These are phyloP conservation scores for Sanchytrium tribonematis DNA, from an alignment of 371 early-diverging fungal species.

Conservation along the genomic window DNA sequence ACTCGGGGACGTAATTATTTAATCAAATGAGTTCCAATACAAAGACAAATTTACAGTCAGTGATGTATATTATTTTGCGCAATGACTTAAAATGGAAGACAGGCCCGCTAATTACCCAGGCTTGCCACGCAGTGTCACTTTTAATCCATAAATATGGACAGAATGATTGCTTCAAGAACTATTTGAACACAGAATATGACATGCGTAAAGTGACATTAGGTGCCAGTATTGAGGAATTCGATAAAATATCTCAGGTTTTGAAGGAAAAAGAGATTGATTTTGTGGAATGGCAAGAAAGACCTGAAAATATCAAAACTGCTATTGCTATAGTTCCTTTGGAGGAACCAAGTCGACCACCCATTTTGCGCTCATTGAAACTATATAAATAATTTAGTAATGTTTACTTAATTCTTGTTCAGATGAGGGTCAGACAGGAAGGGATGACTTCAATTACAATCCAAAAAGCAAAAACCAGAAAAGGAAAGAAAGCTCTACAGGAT, in stretches of 20 bases:
- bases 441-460: too few relatives aligned
- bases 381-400: neutral
- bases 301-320: neutral
- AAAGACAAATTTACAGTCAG: too few relatives aligned
- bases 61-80: neutral
- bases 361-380: neutral
- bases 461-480: constrained; percentile 1
- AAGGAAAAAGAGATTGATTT: neutral
- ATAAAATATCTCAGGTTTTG: neutral
- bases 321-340: neutral
- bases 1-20: too few relatives aligned
- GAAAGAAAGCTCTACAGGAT: constrained; percentile 35
- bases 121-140: neutral
- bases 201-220: neutral
- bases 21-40: too few relatives aligned
- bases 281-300: neutral
- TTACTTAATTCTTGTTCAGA: neutral
- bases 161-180: neutral
- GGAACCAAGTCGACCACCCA: neutral
- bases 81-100: neutral
- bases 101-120: neutral
- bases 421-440: neutral
- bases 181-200: neutral
- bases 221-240: neutral
- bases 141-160: neutral